Base-by-base conservation (phyloP, 768 basidiomycete genomes). In the Tulasnella sp. region DNA sequence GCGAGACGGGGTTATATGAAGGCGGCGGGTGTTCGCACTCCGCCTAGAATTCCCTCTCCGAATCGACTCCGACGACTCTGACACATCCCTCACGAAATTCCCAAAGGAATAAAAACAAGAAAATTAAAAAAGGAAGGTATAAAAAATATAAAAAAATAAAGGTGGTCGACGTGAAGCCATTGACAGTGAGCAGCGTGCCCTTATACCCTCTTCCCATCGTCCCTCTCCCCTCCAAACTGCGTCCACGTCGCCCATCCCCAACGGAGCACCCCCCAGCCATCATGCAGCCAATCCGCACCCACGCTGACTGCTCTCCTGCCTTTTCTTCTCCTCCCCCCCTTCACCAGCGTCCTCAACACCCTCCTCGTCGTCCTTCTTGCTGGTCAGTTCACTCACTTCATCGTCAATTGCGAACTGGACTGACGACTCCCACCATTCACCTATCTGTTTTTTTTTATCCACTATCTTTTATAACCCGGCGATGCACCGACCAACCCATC, bases 161-260 rank as follows among this genome's bases (percentile, higher is more conserved):
- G 49, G 49, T 7, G 22, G 49, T 49, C 49, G 49, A 49, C 49
- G n/a, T n/a, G n/a, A n/a, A n/a, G n/a, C n/a, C n/a, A n/a, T n/a
- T n/a, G 58, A 64, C 58, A 64, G 58, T 64, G 58, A 64, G 58
- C 58, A 64, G 58, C 58, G 31, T 64, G 58, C 58, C 58, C 58
- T 64, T 64, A n/a, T n/a, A 14, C 31, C 58, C 29, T 64, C 58
- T 25, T 64, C 58, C 58, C 58, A 49, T 49, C 49, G 49, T 49
- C 49, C 49, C 31, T 64, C 58, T 29, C 58, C n/a, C 54, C 54
- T 22, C 54, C 54, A 58, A 64, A 64, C 69, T 71, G 69, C 69
- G 42, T 71, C 69, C 42, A 39, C 38, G 38, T 45, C 69, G 38
- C 69, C 69, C 69, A 71, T 45, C 69, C 58, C 29, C 58, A 64